Percentiles rank a stretch among this genome's conserved stretches.
Evolutionary conservation across 2,329 filamentous ascomycete genomes (phyloP).

Genomic region (Talaromyces sp.): DNA sequence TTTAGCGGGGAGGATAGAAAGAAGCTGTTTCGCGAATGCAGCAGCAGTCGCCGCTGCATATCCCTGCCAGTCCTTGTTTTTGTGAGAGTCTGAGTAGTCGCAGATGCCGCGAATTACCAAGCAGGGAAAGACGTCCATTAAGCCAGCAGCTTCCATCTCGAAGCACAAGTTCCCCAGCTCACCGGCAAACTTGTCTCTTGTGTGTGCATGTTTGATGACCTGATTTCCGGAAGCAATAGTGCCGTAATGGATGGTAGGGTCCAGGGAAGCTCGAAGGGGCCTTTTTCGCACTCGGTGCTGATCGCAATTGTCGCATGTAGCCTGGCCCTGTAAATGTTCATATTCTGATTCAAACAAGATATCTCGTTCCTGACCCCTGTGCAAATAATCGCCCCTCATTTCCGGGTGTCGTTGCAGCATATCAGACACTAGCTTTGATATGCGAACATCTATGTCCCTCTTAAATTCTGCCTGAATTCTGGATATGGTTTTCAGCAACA

Average conservation of each 20-base stretch:
- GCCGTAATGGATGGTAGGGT: constrained; percentile 16
- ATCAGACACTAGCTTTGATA: constrained; percentile 1
- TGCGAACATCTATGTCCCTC: not conserved
- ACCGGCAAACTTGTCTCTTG: not conserved
- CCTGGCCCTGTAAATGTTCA: not conserved
- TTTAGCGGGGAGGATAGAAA: not conserved
- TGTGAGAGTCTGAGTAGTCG: constrained; percentile 20
- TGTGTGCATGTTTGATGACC: constrained; percentile 6
- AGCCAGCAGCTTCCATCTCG: constrained; percentile 18
- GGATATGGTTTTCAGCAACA: constrained; percentile 8
- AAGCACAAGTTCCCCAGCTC: constrained; percentile 16
- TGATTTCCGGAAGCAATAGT: constrained; percentile 19
- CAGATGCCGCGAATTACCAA: constrained; percentile 20
- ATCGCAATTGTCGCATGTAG: not conserved
- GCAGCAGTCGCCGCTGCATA: constrained; percentile 16
- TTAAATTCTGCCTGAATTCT: constrained; percentile 4
- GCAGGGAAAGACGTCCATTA: constrained; percentile 18
- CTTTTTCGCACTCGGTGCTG: not conserved
- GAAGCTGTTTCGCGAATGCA: constrained; percentile 17
- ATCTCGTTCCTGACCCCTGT: not conserved
- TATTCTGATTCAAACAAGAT: not conserved
- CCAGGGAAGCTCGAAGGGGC: not conserved
- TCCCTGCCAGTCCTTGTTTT: constrained; percentile 16
- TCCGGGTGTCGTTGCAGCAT: constrained; percentile 1
- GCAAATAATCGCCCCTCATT: not conserved